Evolutionary conservation across 768 basidiomycete species (phyloP).

Genomic region (Dacryopinax spathularia): DNA sequence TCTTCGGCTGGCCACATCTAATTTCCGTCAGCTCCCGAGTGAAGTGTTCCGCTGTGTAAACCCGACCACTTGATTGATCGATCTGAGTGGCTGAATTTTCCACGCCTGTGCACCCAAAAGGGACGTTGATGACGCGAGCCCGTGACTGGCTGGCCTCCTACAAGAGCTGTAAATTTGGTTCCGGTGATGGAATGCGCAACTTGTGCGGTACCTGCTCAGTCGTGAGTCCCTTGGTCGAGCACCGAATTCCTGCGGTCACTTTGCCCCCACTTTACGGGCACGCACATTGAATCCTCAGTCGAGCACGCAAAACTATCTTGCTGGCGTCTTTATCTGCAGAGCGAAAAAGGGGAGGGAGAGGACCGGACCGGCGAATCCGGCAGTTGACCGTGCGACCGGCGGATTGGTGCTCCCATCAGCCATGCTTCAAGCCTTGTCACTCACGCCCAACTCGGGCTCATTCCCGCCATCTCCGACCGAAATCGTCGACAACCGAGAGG

Average conservation of each 20-base stretch:
- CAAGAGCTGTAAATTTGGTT: not conserved
- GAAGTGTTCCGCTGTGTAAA: too few species aligned
- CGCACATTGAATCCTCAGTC: not conserved
- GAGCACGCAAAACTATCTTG: not conserved
- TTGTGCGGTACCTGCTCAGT: conserved; percentile 1
- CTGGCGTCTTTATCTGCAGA: conserved; percentile 3
- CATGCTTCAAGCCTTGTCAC: not conserved
- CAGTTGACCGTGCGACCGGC: not conserved
- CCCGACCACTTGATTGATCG: not conserved
- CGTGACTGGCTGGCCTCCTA: not conserved
- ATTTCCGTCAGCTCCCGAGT: too few species aligned
- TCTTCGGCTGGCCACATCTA: too few species aligned
- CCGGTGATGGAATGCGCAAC: not conserved
- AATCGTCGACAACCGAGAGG: not conserved
- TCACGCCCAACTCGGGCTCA: not conserved
- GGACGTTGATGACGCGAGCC: not conserved
- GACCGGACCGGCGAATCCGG: not conserved
- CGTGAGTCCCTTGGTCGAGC: not conserved
- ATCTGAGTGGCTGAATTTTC: not conserved
- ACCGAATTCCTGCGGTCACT: not conserved
- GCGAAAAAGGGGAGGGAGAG: too few species aligned
- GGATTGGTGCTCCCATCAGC: too few species aligned
- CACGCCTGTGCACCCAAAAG: not conserved
- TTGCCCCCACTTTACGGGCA: not conserved
- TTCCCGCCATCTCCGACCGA: not conserved